Evolutionary conservation across 768 basidiomycete genomes (phyloP), one percentile per base, ranked within the genome.

Genomic region (Lactarius tabidus): DNA sequence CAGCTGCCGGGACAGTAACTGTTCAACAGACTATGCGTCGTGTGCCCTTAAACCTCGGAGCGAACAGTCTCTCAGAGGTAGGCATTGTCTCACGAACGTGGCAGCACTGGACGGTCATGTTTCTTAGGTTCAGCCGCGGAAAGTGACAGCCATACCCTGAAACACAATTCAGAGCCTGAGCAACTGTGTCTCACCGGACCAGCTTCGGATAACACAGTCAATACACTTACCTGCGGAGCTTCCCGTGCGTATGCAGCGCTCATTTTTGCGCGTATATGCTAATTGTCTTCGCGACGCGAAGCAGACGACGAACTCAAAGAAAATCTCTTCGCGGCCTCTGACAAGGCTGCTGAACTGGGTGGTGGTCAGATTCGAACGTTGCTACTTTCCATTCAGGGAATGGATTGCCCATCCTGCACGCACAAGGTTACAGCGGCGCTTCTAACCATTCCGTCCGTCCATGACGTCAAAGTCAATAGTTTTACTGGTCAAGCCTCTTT

Each of bases 351-450:
- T 29, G 63, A 68, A 48, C 36, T 52, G 17, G 67, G 63, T 20
- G 60, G 41, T n/a, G 54, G 28, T n/a, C 17, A 39, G 6, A 36
- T 45, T 12, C 56, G 26, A 35, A 52, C 54, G 1, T 53, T 68
- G 14, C 9, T 52, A 5, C 43, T 69, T 0, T 61, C 63, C 23
- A 57, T 68, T 29, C 38, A 60, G 36, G 69, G 69, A 10, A 65
- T 68, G 67, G 60, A 69, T n/a, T 68, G 60, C 57, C 60, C 67
- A 15, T 59, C 67, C 10, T 69, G 69, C 48, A 57, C 56, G 23
- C 15, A 10, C 8, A 62, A 68, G 35, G 20, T 68, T 6, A 48
- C 57, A 18, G 58, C 43, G 9, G 63, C 66, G 20, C 60, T 69
- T 17, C 60, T 52, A n/a, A 59, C 57, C 9, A 38, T 69, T 43